Evolutionary conservation across 495 filamentous ascomycete species (phyloP), one percentile per base, ranked within the genome.

Genomic region (Xylaria longipes): DNA sequence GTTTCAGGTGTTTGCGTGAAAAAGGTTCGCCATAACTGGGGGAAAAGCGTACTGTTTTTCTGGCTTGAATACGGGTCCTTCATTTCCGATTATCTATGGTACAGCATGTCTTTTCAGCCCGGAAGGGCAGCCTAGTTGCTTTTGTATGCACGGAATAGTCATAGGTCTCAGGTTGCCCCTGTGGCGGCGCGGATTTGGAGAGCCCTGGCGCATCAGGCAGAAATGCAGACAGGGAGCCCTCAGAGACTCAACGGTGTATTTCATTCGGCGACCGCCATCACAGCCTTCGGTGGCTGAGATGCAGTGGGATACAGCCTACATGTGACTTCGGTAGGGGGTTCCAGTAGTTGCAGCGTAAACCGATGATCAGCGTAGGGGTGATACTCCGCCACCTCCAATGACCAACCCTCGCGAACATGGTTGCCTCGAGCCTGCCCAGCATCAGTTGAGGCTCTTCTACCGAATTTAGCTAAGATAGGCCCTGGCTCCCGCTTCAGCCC

Each of bases 21-120:
- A 2, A 22, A 22, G n/a, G n/a, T 1, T 22, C 17, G 15, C n/a
- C 50, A 20, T 14, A 14, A 14, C 22, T 4, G 22, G 50, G 9
- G 5, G 11, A 39, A 39, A 8, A 2, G 8, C 56, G 1, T 60
- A 60, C 56, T 68, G 15, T 56, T 68, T 39, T 68, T 68, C 35
- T 57, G 50, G 3, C 58, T 65, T 17, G 63, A 29, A 25, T 65
- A 65, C 15, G 63, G 63, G 12, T 65, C 63, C 29, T 37, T 65
- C 43, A 65, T 65, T 43, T 48, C 52, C 22, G 5, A 1, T 20
- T 43, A 39, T 31, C 20, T 5, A 29, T 46, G 41, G 22, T 63
- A 27, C 9, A 25, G 22, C 31, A 45, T 46, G 29, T 65, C 29
- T 50, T 20, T 50, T 35, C 43, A 12, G 15, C 25, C 45, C 7